Evolutionary conservation across 352 stramenopile genomes (phyloP).

Genomic region (Pythium graminicola): DNA sequence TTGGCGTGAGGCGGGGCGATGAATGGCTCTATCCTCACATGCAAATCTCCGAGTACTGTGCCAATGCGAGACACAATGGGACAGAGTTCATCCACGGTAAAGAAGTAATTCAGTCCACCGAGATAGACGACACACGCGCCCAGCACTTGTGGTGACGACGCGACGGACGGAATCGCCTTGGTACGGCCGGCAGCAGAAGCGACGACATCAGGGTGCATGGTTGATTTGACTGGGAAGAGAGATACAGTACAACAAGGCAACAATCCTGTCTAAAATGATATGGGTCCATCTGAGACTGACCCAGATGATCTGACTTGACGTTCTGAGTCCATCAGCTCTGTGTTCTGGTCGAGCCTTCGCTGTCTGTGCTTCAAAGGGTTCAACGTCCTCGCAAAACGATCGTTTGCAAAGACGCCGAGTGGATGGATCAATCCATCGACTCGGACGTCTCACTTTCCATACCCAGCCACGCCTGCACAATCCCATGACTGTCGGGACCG

Average conservation of each 20-base stretch:
- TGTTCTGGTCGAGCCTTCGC: too few relatives aligned
- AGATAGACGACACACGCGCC: slow-evolving; percentile 52
- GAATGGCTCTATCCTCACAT: slow-evolving; percentile 40
- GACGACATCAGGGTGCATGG: background rate
- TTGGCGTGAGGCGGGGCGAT: slow-evolving; percentile 16
- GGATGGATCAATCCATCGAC: background rate
- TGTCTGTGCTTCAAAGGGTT: too few relatives aligned
- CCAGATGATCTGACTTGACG: background rate
- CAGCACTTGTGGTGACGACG: slow-evolving; percentile 22
- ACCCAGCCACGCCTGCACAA: background rate
- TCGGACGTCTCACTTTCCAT: background rate
- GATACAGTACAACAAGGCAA: too few relatives aligned
- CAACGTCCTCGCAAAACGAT: background rate
- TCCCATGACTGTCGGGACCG: slow-evolving; percentile 11
- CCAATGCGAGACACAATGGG: slow-evolving; percentile 53
- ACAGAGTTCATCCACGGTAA: slow-evolving; percentile 33
- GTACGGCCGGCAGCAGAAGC: background rate
- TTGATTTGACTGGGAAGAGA: too few relatives aligned
- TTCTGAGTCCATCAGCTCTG: slow-evolving; percentile 2
- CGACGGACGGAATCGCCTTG: background rate
- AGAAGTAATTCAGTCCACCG: slow-evolving; percentile 60
- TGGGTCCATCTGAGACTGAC: slow-evolving; percentile 4
- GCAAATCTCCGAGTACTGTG: slow-evolving; percentile 29
- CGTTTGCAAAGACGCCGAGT: background rate
- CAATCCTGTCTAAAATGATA: slow-evolving; percentile 18